phyloP scores from a whole-genome alignment of 306 rosid genomes.

The Malus sylvestris region DNA sequence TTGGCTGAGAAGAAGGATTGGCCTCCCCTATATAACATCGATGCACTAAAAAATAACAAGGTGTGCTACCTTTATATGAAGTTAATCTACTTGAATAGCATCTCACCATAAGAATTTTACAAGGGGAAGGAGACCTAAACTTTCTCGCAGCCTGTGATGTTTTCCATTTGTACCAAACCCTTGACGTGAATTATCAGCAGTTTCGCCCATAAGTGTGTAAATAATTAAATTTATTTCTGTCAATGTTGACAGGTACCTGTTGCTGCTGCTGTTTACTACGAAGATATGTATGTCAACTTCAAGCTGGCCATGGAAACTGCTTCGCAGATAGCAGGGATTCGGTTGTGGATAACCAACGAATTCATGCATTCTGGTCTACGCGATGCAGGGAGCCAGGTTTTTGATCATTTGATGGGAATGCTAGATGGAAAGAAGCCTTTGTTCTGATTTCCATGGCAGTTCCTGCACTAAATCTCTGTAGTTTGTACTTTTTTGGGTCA shows the following conservation, averaged over 20 bases:
- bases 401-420: constrained; percentile 79
- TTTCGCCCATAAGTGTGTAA: neutral
- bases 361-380: constrained; percentile 97
- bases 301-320: constrained; percentile 76
- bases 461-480: neutral
- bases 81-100: neutral
- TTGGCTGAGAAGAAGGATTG: constrained; percentile 81
- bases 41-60: constrained; percentile 66
- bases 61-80: constrained; percentile 19
- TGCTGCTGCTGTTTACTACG: constrained; percentile 88
- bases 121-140: neutral
- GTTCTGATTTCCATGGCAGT: constrained; percentile 37
- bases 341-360: constrained; percentile 82
- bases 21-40: constrained; percentile 61
- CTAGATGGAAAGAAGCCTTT: constrained; percentile 82
- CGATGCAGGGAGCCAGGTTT: constrained; percentile 64
- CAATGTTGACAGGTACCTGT: constrained; percentile 67
- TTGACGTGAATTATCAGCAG: neutral
- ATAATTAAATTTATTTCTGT: constrained; percentile 1
- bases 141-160: neutral
- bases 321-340: constrained; percentile 72
- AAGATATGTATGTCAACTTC: constrained; percentile 73
- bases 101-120: neutral
- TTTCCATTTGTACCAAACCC: neutral
- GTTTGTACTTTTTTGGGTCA: too few relatives aligned